Evolutionary conservation across 1,284 basidiomycete genomes (phyloP), one percentile per base, ranked within the genome.

Genomic region (Spongiforma sp.): DNA sequence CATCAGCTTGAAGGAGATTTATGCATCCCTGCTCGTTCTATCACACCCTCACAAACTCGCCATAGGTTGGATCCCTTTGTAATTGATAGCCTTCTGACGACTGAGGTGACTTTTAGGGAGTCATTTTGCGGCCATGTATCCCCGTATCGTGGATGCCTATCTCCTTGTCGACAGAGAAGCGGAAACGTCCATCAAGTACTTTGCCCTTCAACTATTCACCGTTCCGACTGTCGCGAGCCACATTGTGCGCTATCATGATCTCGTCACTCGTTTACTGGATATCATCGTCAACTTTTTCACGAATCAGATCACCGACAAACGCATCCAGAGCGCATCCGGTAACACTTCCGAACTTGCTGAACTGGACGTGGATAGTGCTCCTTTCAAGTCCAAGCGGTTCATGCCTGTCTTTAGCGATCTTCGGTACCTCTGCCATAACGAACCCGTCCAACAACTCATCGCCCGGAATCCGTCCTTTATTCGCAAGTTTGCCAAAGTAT

Each of bases 361-460:
- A 74, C 82, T 95, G 63, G 91, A 96, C 65, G 89, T 94, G 52
- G 95, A 96, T 60, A 88, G 88, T 30, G 87, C 89, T 63, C 91
- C 93, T 0, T 97, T 97, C 86, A 92, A 94, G 73, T 94, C 93
- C 26, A 98, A 98, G 75, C 92, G 95, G 21, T 97, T 96, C 78
- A 91, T 95, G 86, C 90, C 93, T 0, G 88, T 97, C 36, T 94
- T 98, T 77, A 90, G 89, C 67, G 93, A 96, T 75, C 82, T 96
- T 34, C 88, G 92, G 4, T 93, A 93, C 69, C 81, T 88, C 41
- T 94, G 86, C 73, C 91, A 87, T 76, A 94, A 87, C 54, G 82
- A 86, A 54, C 90, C 90, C 30, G 92, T 95, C 11, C 93, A 94
- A 69, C 81, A 85, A 59, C 83, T 93, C 68, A 90, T 96, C 61